Evolutionary conservation across 2,329 filamentous ascomycete species (phyloP).

Genomic region (Blastomyces percursus): DNA sequence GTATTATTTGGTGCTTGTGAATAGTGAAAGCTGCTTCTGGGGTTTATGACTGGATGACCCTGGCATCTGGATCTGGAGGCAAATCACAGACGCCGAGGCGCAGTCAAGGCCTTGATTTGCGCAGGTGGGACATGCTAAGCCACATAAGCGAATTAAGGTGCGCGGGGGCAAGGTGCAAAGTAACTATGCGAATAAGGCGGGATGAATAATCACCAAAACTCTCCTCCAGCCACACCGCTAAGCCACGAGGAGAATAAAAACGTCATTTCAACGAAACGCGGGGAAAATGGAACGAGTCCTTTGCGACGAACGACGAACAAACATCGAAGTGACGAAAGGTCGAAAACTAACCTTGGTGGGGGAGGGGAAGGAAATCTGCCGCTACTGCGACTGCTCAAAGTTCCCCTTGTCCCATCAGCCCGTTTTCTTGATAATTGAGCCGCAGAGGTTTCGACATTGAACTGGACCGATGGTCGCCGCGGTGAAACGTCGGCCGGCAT

Average conservation of each 20-base stretch:
- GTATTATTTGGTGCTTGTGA: not conserved
- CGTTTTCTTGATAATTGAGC: constrained; percentile 19
- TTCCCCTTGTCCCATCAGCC: constrained; percentile 20
- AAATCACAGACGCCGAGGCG: not conserved
- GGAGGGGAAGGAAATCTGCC: constrained; percentile 28
- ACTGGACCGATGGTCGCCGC: constrained; percentile 31
- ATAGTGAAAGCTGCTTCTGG: not conserved
- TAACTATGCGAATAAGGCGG: no score
- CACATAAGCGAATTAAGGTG: constrained; percentile 5
- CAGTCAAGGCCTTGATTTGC: not conserved
- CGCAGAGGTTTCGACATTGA: constrained; percentile 24
- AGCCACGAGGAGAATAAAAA: not conserved
- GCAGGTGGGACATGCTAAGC: constrained; percentile 11
- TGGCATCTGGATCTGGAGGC: not conserved
- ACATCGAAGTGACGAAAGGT: not conserved
- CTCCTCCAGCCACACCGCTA: not conserved
- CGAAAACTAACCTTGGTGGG: constrained; percentile 26
- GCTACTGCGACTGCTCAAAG: constrained; percentile 13
- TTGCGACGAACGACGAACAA: not conserved
- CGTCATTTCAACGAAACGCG: constrained; percentile 1
- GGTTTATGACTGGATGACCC: not conserved
- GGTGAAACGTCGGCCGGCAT: constrained; percentile 16
- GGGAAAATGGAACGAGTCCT: not conserved
- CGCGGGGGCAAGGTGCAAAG: constrained; percentile 1
- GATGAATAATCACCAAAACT: not conserved